Evolutionary conservation across 495 filamentous ascomycete species (phyloP), one percentile per base, ranked within the genome.

Genomic region (Penicillium paxilli): DNA sequence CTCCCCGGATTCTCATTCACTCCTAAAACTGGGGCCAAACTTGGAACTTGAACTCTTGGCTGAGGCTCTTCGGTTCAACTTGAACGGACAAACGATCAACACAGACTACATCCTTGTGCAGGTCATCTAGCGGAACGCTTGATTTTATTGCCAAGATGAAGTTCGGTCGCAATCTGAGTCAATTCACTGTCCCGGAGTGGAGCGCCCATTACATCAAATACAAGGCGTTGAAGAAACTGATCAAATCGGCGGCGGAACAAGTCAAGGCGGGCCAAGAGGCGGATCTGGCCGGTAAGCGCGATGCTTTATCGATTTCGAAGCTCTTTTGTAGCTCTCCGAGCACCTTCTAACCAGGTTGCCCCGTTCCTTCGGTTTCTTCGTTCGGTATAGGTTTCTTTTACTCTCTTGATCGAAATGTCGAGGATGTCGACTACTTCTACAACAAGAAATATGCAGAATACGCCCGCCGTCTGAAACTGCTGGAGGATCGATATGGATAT

Each of bases 181-280:
- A 93, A 35, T 96, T 96, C 67, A 92, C 96, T 65, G 94, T 98
- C 51, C 94, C 94, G 10, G 94, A 98, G 73, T 98, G 92, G 92
- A 89, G 92, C 51, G 73, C 86, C 28, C 85, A 81, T 16, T 98
- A 98, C 64, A 96, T 98, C 75, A 87, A 96, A 67, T 98, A 98
- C 79, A 98, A 97, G 69, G 83, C 87, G 32, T 74, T 98, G 65
- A 98, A 98, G 76, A 93, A 94, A 78, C 80, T 96, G 40, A 91
- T 98, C 71, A 97, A 95, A 70, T 80, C 85, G 4, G 86, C 84
- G 12, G 79, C 82, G 20, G 81, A 77, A 35, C 77, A 81, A 45
- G 76, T 78, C 12, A 86, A 85, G 67, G 76, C 80, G 57, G 87
- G 87, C 49, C 81, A 88, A 49, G 82, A 88, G 54, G 81, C 86